Evolutionary conservation across 495 filamentous ascomycete species (phyloP).

Genomic region (Cryomyces antarcticus): DNA sequence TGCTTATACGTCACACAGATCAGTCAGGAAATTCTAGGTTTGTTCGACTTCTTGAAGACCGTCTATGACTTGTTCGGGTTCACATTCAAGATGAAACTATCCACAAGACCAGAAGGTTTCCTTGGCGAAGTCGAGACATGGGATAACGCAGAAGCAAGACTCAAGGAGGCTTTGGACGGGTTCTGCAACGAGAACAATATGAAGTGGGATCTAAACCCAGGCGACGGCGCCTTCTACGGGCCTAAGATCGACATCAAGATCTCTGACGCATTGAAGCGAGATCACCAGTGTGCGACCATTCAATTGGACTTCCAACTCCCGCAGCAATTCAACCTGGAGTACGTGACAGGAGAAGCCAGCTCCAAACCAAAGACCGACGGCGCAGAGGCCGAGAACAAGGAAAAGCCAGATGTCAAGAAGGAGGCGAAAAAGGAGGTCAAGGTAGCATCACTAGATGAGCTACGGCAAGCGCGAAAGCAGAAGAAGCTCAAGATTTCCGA

Average conservation of each 20-base stretch:
- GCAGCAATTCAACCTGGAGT: slow-evolving; percentile 64
- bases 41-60: slow-evolving; percentile 70
- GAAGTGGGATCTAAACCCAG: slow-evolving; percentile 73
- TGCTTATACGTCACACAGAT: slow-evolving; percentile 27
- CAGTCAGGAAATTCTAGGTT: slow-evolving; percentile 56
- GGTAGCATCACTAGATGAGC: slow-evolving; percentile 5
- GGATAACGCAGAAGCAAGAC: slow-evolving; percentile 63
- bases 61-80: slow-evolving; percentile 87
- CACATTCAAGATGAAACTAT: slow-evolving; percentile 89
- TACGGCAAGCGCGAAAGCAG: slow-evolving; percentile 7
- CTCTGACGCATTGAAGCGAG: slow-evolving; percentile 53
- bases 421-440: slow-evolving; percentile 10
- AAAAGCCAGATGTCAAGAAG: slow-evolving; percentile 16
- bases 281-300: slow-evolving; percentile 87
- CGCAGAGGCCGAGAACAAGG: slow-evolving; percentile 8
- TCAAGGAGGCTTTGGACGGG: slow-evolving; percentile 55
- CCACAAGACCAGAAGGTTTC: slow-evolving; percentile 81
- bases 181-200: slow-evolving; percentile 45
- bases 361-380: slow-evolving; percentile 20
- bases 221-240: slow-evolving; percentile 94
- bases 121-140: slow-evolving; percentile 75
- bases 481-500: slow-evolving; percentile 1
- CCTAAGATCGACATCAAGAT: slow-evolving; percentile 92
- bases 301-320: slow-evolving; percentile 94
- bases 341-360: slow-evolving; percentile 42